Evolutionary conservation across 352 stramenopile genomes (phyloP), one percentile per base, ranked within the genome.

Genomic region (Phytophthora pinifolia): DNA sequence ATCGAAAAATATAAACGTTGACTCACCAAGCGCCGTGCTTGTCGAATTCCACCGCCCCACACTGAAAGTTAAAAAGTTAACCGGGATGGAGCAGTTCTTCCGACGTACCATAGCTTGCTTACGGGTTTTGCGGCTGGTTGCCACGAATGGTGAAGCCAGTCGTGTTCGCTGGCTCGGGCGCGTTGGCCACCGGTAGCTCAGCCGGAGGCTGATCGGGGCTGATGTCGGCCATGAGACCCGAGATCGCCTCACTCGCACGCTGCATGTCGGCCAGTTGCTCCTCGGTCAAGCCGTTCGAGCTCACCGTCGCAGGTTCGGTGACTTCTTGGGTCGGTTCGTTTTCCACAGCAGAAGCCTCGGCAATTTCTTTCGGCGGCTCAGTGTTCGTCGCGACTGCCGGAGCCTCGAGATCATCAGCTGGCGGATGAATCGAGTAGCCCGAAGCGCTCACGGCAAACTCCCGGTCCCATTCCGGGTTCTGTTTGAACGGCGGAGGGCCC

Each of bases 391-490:
- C 54, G 30, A 66, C 31, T 34, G 54, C 59, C 35, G 59, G 59
- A 30, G 64, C 39, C 46, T 73, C 64, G 10, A 67, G 44, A 43
- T 70, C 59, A 55, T 69, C 54, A 2, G 36, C 59, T 10, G 42
- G 36, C 20, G 59, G 59, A 13, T 60, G 49, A 47, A 73, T 59
- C 33, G 59, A 66, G 18, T 70, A 73, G 31, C 59, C 58, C 7
- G 58, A 61, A 32, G 52, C 59, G 22, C 4, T 35, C 14, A 47
- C 30, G 22, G 54, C 48, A 35, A 54, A 69, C 1, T 58, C 51
- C 9, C 54, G 59, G 33, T 62, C 59, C 25, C 66, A 44, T 59
- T 73, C 64, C 35, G 64, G 64, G 22, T 73, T 73, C 57, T 73
- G 64, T 41, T 54, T 33, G 41, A 69, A 66, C 27, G 59, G 64